Evolutionary conservation across 306 rosid species (phyloP).

Genomic region (Parietaria judaica): DNA sequence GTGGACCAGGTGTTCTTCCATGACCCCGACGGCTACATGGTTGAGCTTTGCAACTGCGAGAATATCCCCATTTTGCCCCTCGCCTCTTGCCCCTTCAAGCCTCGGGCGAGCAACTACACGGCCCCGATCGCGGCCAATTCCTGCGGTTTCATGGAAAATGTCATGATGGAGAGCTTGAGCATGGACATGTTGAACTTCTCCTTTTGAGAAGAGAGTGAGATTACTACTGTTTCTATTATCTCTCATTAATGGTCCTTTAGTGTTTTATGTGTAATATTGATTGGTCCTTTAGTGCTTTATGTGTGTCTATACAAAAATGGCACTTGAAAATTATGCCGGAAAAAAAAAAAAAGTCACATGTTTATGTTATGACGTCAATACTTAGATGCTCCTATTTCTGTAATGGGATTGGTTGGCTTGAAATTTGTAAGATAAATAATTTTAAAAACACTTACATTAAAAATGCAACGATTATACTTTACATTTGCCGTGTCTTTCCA

Average conservation of each 20-base stretch:
- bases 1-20: slow-evolving; percentile 82
- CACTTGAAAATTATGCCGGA: slow-evolving; percentile 11
- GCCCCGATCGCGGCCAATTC: slow-evolving; percentile 21
- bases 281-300: background rate
- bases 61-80: slow-evolving; percentile 63
- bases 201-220: slow-evolving; percentile 24
- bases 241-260: slow-evolving; percentile 6
- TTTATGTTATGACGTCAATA: no score
- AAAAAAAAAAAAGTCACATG: background rate
- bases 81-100: slow-evolving; percentile 57
- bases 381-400: no score
- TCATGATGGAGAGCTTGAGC: slow-evolving; percentile 85
- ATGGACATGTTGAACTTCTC: slow-evolving; percentile 73
- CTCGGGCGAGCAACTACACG: slow-evolving; percentile 41
- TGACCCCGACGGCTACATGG: slow-evolving; percentile 82
- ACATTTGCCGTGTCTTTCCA: no score
- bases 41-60: slow-evolving; percentile 71
- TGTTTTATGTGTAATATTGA: background rate
- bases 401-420: no score
- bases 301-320: slow-evolving; percentile 13
- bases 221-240: no score
- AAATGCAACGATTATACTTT: no score
- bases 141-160: slow-evolving; percentile 69
- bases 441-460: no score
- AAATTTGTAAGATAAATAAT: no score